Evolutionary conservation across 805 yeast genomes (phyloP).

Genomic region (Cyberlindnera maclurae): DNA sequence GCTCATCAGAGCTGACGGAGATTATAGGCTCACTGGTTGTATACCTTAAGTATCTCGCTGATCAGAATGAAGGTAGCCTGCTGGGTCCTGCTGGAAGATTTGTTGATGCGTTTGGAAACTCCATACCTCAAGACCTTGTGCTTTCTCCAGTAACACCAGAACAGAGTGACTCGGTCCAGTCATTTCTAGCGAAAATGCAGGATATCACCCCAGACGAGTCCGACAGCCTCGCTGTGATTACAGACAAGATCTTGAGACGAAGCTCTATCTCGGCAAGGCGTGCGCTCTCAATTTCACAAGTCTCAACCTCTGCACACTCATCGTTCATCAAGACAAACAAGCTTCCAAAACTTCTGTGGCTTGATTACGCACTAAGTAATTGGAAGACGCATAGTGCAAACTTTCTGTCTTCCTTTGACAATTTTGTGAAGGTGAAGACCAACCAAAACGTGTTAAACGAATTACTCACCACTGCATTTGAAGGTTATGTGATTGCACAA

Average conservation of each 20-base stretch:
- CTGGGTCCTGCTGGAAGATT: constrained; percentile 11
- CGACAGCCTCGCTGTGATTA: constrained; percentile 8
- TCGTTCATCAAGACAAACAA: constrained; percentile 20
- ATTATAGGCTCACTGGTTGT: constrained; percentile 5
- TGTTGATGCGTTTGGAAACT: constrained; percentile 6
- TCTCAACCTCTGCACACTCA: constrained; percentile 4
- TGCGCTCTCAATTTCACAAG: constrained; percentile 2
- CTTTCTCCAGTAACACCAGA: constrained; percentile 4
- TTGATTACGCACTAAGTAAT: constrained; percentile 28
- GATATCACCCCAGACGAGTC: constrained; percentile 4
- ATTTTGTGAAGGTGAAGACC: constrained; percentile 26
- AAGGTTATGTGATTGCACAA: constrained; percentile 33
- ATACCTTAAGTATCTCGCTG: constrained; percentile 10
- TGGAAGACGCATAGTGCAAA: constrained; percentile 27
- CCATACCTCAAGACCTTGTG: constrained; percentile 8
- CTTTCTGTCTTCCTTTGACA: constrained; percentile 27
- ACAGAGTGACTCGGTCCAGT: constrained; percentile 6
- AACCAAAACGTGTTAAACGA: constrained; percentile 27
- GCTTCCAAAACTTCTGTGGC: constrained; percentile 27
- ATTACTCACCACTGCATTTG: constrained; percentile 36
- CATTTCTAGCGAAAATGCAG: constrained; percentile 6
- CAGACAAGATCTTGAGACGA: constrained; percentile 12
- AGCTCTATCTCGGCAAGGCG: constrained; percentile 9
- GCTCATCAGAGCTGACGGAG: constrained; percentile 13
- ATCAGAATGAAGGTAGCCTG: constrained; percentile 3